Percentiles rank a stretch among this genome's conserved stretches.
These are phyloP conservation scores for Anethum foeniculum DNA, from an alignment of 140 eudicot species.

Conservation along the genomic window DNA sequence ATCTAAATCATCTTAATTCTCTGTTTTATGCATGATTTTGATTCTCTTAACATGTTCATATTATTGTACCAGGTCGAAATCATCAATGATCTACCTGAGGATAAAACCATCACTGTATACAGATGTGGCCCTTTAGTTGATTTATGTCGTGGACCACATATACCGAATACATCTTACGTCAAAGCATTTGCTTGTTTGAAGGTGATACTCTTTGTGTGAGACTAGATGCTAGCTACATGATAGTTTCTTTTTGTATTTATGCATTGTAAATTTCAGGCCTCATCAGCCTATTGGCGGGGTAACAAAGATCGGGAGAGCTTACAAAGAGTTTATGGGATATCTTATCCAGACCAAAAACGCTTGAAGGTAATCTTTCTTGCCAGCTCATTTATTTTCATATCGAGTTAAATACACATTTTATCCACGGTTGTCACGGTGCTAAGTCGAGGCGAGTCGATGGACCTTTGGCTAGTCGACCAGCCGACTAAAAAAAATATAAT, in stretches of 20 bases:
- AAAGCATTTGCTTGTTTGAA: slow-evolving; percentile 84
- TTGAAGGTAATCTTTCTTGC: slow-evolving; percentile 44
- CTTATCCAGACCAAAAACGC: slow-evolving; percentile 82
- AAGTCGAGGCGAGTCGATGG: too few species aligned
- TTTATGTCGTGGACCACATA: slow-evolving; percentile 96
- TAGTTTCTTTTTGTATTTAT: background rate
- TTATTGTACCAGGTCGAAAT: slow-evolving; percentile 61
- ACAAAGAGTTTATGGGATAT: slow-evolving; percentile 97
- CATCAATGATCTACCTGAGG: slow-evolving; percentile 54
- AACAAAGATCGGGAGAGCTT: slow-evolving; percentile 89
- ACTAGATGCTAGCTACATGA: background rate
- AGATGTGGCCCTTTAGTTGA: slow-evolving; percentile 99
- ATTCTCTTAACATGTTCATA: background rate
- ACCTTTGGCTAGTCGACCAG: too few species aligned
- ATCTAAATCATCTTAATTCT: background rate
- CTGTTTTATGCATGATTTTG: background rate
- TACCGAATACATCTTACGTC: slow-evolving; percentile 85
- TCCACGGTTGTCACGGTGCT: background rate
- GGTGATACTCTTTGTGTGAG: slow-evolving; percentile 31
- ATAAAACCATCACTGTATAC: slow-evolving; percentile 88
- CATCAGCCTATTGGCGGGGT: slow-evolving; percentile 99
- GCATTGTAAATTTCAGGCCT: slow-evolving; percentile 45
- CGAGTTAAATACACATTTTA: background rate
- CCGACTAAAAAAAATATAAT: too few species aligned
- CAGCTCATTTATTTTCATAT: background rate